Conservation (phyloP, 2,329 filamentous ascomycete genomes). For the Monosporascus sp. region DNA sequence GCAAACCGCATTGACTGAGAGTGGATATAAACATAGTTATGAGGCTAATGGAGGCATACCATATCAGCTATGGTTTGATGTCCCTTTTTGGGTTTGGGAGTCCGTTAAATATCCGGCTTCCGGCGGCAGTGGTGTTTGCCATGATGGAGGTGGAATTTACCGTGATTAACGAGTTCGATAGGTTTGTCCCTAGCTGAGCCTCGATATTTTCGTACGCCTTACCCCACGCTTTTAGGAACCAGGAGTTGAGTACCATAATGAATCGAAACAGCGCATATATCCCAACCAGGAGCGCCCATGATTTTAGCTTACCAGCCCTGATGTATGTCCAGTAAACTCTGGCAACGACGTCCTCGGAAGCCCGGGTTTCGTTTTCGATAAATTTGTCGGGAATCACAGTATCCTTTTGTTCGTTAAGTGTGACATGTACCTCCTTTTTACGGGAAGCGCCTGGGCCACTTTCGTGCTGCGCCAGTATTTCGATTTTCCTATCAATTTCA, state of each 20-base stretch:
- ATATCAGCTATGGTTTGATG: conserved; percentile 68
- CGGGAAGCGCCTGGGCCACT: conserved; percentile 12
- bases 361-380: conserved; percentile 71
- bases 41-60: conserved; percentile 62
- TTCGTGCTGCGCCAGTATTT: conserved; percentile 23
- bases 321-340: conserved; percentile 82
- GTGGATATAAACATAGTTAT: conserved; percentile 55
- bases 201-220: conserved; percentile 57
- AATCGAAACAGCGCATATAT: conserved; percentile 60
- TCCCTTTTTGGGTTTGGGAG: conserved; percentile 64
- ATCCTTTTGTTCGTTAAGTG: conserved; percentile 35
- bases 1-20: conserved; percentile 60
- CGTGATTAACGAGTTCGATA: conserved; percentile 1
- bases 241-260: conserved; percentile 61
- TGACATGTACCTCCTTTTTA: conserved; percentile 25
- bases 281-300: conserved; percentile 64
- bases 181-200: conserved; percentile 2
- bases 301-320: conserved; percentile 68
- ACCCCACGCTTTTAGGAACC: conserved; percentile 85
- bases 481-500: conserved; percentile 36
- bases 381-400: conserved; percentile 66
- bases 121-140: conserved; percentile 5
- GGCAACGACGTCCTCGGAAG: conserved; percentile 68
- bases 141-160: background rate
- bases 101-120: conserved; percentile 34